Percentiles rank a stretch among this genome's conserved stretches.
Evolutionary conservation across 1,139 yeast genomes (phyloP).

Genomic region (Lodderomyces elongisporus): DNA sequence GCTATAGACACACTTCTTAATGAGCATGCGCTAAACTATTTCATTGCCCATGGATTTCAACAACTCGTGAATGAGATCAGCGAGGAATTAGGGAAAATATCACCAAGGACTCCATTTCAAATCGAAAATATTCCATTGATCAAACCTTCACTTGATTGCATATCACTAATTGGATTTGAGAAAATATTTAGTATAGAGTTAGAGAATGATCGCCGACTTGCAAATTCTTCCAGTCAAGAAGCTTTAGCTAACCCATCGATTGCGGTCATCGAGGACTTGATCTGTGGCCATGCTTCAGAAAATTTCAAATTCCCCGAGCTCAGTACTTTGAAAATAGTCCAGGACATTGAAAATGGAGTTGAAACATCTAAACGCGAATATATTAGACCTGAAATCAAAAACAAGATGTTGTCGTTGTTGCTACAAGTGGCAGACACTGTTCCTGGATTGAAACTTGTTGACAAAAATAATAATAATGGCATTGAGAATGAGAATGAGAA

Average conservation of each 20-base stretch:
- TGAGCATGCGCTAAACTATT: conserved; percentile 1
- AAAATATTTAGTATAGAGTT: background rate
- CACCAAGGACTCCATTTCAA: background rate
- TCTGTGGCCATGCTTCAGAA: background rate
- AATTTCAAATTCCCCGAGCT: conserved; percentile 1
- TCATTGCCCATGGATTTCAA: conserved; percentile 1
- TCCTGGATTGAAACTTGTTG: background rate
- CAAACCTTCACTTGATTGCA: conserved; percentile 1
- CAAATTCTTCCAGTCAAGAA: background rate
- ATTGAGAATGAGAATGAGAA: background rate
- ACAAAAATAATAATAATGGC: too few species aligned
- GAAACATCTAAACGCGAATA: too few species aligned
- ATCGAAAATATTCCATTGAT: background rate
- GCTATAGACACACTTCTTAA: background rate
- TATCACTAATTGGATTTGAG: background rate
- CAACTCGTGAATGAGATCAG: background rate
- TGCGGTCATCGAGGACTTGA: background rate
- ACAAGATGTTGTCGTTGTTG: background rate
- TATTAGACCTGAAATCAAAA: background rate
- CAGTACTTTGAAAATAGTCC: background rate
- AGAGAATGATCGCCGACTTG: background rate
- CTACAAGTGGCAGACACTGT: background rate
- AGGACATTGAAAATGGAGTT: background rate
- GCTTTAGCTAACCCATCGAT: background rate
- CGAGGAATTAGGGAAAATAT: background rate